phyloP scores from a whole-genome alignment of 768 basidiomycete genomes.

The Tylopilus plumbeoviolaceoides region DNA sequence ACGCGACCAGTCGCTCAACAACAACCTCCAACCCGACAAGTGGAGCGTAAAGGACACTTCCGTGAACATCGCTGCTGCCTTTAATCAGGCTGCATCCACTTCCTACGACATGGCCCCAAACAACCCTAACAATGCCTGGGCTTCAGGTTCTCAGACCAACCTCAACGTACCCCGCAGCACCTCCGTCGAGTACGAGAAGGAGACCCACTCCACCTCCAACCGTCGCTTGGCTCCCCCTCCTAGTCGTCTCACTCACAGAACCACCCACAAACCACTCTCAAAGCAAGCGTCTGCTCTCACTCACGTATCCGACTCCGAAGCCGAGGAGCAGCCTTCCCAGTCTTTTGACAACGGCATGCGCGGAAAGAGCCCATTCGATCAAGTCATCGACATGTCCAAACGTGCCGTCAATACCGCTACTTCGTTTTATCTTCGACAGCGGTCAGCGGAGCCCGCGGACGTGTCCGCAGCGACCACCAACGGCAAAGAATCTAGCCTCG shows the following conservation, averaged over 20 bases:
- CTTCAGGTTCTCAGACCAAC: slow-evolving; percentile 49
- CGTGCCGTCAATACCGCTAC: slow-evolving; percentile 51
- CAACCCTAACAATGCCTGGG: slow-evolving; percentile 65
- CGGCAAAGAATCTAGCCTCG: slow-evolving; percentile 54
- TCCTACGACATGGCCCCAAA: slow-evolving; percentile 39
- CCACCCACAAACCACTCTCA: slow-evolving; percentile 42
- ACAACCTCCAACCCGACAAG: slow-evolving; percentile 51
- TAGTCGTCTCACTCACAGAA: slow-evolving; percentile 36
- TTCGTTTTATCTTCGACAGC: slow-evolving; percentile 60
- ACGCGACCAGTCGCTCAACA: slow-evolving; percentile 35
- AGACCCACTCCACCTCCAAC: slow-evolving; percentile 47
- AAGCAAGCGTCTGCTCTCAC: slow-evolving; percentile 48
- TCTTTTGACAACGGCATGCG: slow-evolving; percentile 38
- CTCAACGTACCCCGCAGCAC: slow-evolving; percentile 62
- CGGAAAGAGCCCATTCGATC: slow-evolving; percentile 67
- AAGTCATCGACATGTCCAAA: slow-evolving; percentile 53
- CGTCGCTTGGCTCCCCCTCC: slow-evolving; percentile 67
- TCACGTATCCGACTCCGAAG: slow-evolving; percentile 68
- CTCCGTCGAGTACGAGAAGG: slow-evolving; percentile 76
- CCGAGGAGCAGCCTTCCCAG: slow-evolving; percentile 40
- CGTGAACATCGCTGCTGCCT: slow-evolving; percentile 81
- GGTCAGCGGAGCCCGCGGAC: slow-evolving; percentile 51
- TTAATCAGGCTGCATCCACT: slow-evolving; percentile 60
- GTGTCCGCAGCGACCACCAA: slow-evolving; percentile 37
- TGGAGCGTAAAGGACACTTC: slow-evolving; percentile 80